phyloP scores from a whole-genome alignment of 2,329 filamentous ascomycete species.

The Penicillium sp. region DNA sequence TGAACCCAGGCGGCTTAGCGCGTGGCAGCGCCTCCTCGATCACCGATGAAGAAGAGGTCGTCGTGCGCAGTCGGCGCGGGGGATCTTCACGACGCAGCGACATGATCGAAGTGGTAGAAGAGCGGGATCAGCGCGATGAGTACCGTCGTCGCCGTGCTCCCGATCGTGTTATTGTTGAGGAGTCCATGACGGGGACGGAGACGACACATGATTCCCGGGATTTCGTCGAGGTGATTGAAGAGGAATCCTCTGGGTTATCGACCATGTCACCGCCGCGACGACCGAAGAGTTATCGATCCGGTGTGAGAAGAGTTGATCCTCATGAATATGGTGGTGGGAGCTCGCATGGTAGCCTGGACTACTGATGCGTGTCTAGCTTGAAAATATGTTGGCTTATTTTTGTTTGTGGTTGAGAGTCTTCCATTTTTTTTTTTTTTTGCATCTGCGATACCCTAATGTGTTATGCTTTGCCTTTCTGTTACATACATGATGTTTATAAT shows the following conservation, averaged over 20 bases:
- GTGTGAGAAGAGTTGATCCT: slow-evolving; percentile 49
- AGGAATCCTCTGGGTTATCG: slow-evolving; percentile 41
- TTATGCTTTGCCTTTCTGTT: background rate
- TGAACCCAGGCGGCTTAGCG: slow-evolving; percentile 45
- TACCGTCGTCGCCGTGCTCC: slow-evolving; percentile 20
- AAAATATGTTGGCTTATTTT: background rate
- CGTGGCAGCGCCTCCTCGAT: slow-evolving; percentile 20
- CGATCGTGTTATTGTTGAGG: slow-evolving; percentile 31
- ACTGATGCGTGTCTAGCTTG: slow-evolving; percentile 2
- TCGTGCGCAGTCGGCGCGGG: slow-evolving; percentile 21
- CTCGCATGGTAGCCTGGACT: slow-evolving; percentile 15
- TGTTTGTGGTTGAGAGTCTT: background rate
- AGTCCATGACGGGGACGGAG: slow-evolving; percentile 28
- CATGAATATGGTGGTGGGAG: slow-evolving; percentile 38
- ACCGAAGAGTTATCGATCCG: slow-evolving; percentile 39
- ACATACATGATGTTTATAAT: background rate
- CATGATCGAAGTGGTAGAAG: slow-evolving; percentile 34
- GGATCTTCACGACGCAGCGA: slow-evolving; percentile 16
- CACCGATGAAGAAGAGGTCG: slow-evolving; percentile 29
- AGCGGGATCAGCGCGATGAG: slow-evolving; percentile 26
- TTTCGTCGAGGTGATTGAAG: slow-evolving; percentile 60
- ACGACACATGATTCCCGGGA: slow-evolving; percentile 35
- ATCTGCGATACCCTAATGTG: slow-evolving; percentile 20
- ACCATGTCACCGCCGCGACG: slow-evolving; percentile 34
- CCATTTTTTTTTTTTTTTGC: slow-evolving; percentile 6